Conservation (phyloP, 2,329 filamentous ascomycete species). For the Bipolaris cookei region DNA sequence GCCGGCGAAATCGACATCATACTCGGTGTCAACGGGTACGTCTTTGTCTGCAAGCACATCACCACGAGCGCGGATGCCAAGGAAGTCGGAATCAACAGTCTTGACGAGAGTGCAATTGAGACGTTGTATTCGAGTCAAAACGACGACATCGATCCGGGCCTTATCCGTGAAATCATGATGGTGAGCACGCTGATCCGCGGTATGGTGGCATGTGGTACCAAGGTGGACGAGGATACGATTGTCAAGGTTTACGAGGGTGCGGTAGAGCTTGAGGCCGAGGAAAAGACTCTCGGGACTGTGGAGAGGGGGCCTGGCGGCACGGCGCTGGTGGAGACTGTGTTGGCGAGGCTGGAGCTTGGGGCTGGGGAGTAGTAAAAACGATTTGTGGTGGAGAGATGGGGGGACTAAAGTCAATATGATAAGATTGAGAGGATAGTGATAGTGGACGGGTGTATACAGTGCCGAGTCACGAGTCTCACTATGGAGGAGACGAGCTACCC, state of each 20-base stretch:
- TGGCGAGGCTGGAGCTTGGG: constrained; percentile 38
- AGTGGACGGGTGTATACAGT: no score
- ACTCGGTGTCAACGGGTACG: constrained; percentile 94
- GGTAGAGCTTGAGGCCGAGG: constrained; percentile 72
- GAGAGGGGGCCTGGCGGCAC: constrained; percentile 40
- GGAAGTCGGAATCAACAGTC: constrained; percentile 73
- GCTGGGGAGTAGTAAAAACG: constrained; percentile 9
- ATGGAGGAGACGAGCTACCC: no score
- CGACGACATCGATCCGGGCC: constrained; percentile 76
- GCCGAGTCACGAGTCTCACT: no score
- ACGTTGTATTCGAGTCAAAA: constrained; percentile 96
- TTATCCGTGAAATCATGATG: constrained; percentile 85
- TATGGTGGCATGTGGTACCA: constrained; percentile 79
- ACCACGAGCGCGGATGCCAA: constrained; percentile 62
- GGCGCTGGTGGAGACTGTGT: constrained; percentile 41
- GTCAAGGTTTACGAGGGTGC: constrained; percentile 81
- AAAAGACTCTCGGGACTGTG: constrained; percentile 61
- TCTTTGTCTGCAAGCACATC: constrained; percentile 89
- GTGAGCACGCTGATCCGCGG: constrained; percentile 81
- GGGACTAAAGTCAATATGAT: no score
- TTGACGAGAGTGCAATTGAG: constrained; percentile 85
- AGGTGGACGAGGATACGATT: constrained; percentile 90
- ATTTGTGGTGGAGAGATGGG: constrained; percentile 10
- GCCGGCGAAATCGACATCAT: constrained; percentile 79
- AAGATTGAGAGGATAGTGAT: no score